Base-by-base conservation (phyloP, 352 stramenopile genomes). In the Pythium periplocum region DNA sequence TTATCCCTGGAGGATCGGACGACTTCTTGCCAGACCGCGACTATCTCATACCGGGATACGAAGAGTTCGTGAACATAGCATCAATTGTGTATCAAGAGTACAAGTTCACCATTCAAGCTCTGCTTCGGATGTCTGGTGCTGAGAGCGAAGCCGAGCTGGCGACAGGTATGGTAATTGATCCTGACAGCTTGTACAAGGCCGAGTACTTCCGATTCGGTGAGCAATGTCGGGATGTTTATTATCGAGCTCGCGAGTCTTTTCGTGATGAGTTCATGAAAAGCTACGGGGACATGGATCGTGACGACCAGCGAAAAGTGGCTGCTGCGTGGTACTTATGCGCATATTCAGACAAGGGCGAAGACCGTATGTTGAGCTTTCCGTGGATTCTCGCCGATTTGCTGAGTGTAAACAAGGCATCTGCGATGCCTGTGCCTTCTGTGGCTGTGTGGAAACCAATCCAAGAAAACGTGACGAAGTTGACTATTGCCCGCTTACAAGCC, bases 151-250 rank as follows among this genome's bases (percentile, higher is more conserved):
- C 74, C 10, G 82, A 94, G 34, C 67, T 94, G 1, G 72, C 78
- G 0, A 88, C 83, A 11, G 84, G 84, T 7, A 87, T 86, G 74
- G 78, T 89, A 52, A 68, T 87, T 39, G 71, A 86, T 17, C 66
- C 71, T 3, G 62, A 68, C 40, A 86, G 57, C 40, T 59, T 81
- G 39, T 77, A 87, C 51, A 83, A 78, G 33, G 71, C 74, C 3
- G 73, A 92, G 32, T 92, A 92, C 55, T 92, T 92, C 49, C 78
- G 82, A 3, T 89, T 83, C 48, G 77, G 79, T 12, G 82, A 88
- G 42, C 71, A 75, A 38, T 89, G 77, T 38, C 79, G 85, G 37
- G 79, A 94, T 32, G 65, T 60, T 4, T 89, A 87, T 58, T 78
- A 78, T 33, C 46, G 45, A 2, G 60, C 83, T 5, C 76, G 88